Base-by-base conservation (phyloP, 352 stramenopile genomes). In the Thraustochytrium sp. region DNA sequence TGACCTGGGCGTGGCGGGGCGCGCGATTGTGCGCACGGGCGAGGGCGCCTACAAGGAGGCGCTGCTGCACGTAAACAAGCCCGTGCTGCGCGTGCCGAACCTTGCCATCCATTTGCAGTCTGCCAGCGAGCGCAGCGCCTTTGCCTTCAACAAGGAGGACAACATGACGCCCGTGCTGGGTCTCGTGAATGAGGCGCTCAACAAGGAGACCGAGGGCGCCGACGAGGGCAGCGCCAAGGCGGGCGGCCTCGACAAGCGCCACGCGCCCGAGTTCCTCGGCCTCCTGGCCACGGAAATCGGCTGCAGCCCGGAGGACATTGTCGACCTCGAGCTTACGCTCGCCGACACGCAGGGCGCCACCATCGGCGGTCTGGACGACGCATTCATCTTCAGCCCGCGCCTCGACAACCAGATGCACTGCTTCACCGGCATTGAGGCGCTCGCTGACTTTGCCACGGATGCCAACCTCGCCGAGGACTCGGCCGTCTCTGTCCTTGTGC, bases 391-490 rank as follows among this genome's bases (percentile, higher is more conserved):
- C 87, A 94, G 93, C 8, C 91, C 94, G n/a, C 90, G 96, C 68
- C 88, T 99, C 29, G 97, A 99, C 90, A 99, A 99, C 89, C 84
- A 98, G 31, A 96, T 92, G 61, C 97, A 93, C 86, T 98, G 94
- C 86, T 99, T 95, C 86, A 86, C 62, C 42, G 76, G 78, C 13
- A 85, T 90, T 1, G 83, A 90, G 78, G 85, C 82, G 13, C 77
- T 93, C 21, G 64, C 85, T 42, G 82, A 88, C 13, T 65, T 34
- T 16, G 23, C 54, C 86, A 37, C 92, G 85, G 44, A 29, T 3
- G 63, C 36, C 23, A 68, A 84, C 1, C 82, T 97, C 36, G 87
- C 76, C 23, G 85, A 92, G 26, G 92, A 96, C 54, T 76, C 86
- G 21, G 94, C 93, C 68, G 89, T 99, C 42, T 92, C 92, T 23